These are phyloP conservation scores for Boletellus sp. DNA, from an alignment of 1,284 basidiomycete genomes.

Conservation along the genomic window DNA sequence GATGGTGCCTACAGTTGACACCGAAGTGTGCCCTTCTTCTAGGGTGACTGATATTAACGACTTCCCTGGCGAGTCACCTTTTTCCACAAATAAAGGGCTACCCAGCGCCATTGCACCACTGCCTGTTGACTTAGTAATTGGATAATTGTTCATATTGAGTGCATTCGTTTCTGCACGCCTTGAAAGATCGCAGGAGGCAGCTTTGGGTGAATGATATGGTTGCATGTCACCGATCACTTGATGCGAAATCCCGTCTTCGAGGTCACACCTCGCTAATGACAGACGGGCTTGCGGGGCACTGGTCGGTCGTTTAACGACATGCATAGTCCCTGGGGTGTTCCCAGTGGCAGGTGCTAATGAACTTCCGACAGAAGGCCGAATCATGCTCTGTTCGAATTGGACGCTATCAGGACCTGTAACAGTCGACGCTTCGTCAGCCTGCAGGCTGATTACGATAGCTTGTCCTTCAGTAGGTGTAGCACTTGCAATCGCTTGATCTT, in stretches of 20 bases:
- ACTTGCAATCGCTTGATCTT: not conserved
- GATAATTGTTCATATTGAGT: not conserved
- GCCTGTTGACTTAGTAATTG: not conserved
- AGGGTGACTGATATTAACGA: slow-evolving; percentile 1
- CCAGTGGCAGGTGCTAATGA: not conserved
- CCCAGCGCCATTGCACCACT: not conserved
- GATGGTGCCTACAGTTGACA: slow-evolving; percentile 8
- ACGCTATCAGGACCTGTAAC: not conserved
- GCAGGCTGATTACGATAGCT: not conserved
- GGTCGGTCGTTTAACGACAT: not conserved
- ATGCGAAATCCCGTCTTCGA: not conserved
- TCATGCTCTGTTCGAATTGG: not conserved
- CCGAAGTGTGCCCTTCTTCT: not conserved
- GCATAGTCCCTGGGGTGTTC: not conserved
- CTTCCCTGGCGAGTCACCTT: not conserved
- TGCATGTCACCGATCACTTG: not conserved
- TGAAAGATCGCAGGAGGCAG: not conserved
- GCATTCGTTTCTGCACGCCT: slow-evolving; percentile 3
- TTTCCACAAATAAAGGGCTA: not conserved
- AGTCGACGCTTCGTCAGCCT: not conserved
- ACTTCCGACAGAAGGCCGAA: not conserved
- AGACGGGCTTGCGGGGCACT: not conserved
- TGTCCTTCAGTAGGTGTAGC: not conserved
- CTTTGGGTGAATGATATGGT: not conserved
- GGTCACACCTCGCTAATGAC: not conserved